phyloP scores from a whole-genome alignment of 1,284 basidiomycete species.

The Phenoliferia sp. region DNA sequence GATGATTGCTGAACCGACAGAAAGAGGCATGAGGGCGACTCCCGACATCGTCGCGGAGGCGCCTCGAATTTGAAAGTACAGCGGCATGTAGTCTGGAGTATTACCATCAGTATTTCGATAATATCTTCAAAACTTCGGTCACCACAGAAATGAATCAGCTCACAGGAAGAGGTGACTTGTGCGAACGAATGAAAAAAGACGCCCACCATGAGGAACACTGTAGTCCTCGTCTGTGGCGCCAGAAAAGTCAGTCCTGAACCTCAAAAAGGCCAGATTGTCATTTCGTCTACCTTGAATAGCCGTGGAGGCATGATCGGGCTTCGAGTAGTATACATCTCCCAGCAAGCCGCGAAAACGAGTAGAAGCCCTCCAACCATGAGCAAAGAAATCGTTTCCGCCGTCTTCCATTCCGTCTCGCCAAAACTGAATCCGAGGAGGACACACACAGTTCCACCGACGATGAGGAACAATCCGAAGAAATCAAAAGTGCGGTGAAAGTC shows the following conservation, averaged over 20 bases:
- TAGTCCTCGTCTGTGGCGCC: conserved; percentile 64
- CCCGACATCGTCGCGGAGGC: conserved; percentile 69
- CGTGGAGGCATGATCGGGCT: conserved; percentile 76
- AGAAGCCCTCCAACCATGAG: conserved; percentile 63
- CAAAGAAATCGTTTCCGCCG: conserved; percentile 61
- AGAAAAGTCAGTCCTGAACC: neutral
- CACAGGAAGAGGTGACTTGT: no score
- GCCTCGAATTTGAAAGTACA: conserved; percentile 2
- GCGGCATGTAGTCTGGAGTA: no score
- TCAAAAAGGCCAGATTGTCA: neutral
- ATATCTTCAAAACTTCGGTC: no score
- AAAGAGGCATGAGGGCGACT: conserved; percentile 68
- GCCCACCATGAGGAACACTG: conserved; percentile 58
- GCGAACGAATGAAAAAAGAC: conserved; percentile 62
- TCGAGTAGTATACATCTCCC: conserved; percentile 63
- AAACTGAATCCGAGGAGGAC: conserved; percentile 27
- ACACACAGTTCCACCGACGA: conserved; percentile 55
- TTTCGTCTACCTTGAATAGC: conserved; percentile 52
- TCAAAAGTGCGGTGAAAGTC: conserved; percentile 57
- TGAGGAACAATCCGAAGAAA: conserved; percentile 63
- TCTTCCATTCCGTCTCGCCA: conserved; percentile 41
- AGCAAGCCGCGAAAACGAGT: conserved; percentile 55
- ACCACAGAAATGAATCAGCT: no score
- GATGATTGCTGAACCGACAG: conserved; percentile 49
- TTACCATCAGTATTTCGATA: no score